Conservation (phyloP, 1,284 basidiomycete genomes). For the Pholiota adiposa region DNA sequence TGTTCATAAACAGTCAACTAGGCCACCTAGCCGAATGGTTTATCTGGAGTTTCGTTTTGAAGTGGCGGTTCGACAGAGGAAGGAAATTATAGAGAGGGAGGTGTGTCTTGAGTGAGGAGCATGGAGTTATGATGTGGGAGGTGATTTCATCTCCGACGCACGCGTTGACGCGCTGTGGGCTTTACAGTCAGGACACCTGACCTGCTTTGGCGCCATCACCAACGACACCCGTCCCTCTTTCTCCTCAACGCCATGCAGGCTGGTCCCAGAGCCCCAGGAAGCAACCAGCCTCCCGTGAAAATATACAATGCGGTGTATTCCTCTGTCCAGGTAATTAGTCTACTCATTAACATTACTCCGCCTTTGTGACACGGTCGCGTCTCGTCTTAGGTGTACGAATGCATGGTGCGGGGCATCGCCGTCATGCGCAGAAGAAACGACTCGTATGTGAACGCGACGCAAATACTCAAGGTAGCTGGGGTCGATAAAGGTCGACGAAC, state of each 20-base stretch:
- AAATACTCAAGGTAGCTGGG: conserved; percentile 98
- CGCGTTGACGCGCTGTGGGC: conserved; percentile 41
- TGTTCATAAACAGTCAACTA: neutral
- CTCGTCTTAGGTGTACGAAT: conserved; percentile 82
- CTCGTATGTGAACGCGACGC: conserved; percentile 96
- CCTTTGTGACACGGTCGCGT: conserved; percentile 43
- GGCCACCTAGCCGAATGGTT: neutral
- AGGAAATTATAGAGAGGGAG: neutral
- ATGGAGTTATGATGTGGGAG: neutral
- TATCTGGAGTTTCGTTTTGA: neutral
- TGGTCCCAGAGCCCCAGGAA: conserved; percentile 40
- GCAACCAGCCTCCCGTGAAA: conserved; percentile 66
- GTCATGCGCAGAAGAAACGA: conserved; percentile 97
- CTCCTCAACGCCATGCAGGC: conserved; percentile 43
- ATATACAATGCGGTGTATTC: conserved; percentile 91
- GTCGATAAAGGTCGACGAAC: conserved; percentile 96
- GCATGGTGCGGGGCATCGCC: conserved; percentile 96
- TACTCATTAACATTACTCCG: conserved; percentile 10
- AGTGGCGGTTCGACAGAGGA: too few species aligned
- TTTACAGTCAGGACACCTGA: conserved; percentile 34
- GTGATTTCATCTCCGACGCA: conserved; percentile 36
- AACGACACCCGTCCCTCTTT: conserved; percentile 22
- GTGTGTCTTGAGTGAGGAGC: neutral
- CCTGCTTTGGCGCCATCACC: conserved; percentile 30
- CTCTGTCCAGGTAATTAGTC: conserved; percentile 70